A percentile compares a stretch with the other conserved stretches of the same genome.
These are phyloP conservation scores for Centaurea solstitialis DNA, from an alignment of 129 eudicot species.

Conservation along the genomic window DNA sequence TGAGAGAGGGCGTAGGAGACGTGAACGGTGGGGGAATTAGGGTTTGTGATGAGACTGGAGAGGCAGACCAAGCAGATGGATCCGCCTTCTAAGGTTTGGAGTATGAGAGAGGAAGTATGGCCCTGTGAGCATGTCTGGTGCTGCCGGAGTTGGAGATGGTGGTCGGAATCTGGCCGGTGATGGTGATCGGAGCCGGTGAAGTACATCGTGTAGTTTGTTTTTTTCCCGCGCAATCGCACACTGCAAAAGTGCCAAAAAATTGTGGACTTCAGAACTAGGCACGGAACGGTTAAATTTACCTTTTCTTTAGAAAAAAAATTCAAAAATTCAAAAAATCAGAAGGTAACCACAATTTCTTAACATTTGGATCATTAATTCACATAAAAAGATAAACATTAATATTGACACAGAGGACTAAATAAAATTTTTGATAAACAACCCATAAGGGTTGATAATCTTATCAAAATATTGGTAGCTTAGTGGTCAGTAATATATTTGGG, in stretches of 20 bases:
- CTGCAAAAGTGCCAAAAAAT: background rate
- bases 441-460: no score
- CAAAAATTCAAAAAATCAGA: no score
- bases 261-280: background rate
- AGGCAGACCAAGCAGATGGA: conserved; percentile 78
- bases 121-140: conserved; percentile 58
- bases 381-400: no score
- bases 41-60: conserved; percentile 70
- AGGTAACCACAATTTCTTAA: no score
- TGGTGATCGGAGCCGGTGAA: conserved; percentile 41
- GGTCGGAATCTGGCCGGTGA: conserved; percentile 23
- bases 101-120: conserved; percentile 59
- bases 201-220: conserved; percentile 23
- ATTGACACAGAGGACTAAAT: no score
- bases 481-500: no score
- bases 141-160: conserved; percentile 24
- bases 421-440: no score
- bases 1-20: conserved; percentile 94
- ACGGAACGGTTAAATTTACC: no score
- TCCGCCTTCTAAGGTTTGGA: conserved; percentile 71
- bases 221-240: background rate
- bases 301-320: no score
- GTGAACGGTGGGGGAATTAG: conserved; percentile 73
- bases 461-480: no score
- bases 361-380: no score